Base-by-base conservation (phyloP, 257 asterid species). In the Voacanga thouarsii region DNA sequence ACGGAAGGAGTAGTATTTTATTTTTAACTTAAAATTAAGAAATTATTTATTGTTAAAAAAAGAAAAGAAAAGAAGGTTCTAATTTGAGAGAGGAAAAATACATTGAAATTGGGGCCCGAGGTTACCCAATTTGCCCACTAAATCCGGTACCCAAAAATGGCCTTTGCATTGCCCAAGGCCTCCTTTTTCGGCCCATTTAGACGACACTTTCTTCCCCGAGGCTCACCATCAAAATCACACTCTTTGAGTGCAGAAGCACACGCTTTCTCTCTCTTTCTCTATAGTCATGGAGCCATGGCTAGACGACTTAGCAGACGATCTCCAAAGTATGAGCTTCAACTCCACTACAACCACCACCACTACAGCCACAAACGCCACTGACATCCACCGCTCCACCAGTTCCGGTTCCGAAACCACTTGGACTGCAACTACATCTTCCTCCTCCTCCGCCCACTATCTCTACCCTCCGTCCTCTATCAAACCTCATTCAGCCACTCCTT, bases 301-400 rank as follows among this genome's bases (percentile, higher is more conserved):
- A n/a, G 96, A 88, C 80, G 93, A 91, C 75, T 43, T 92, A 2
- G 80, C 92, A 86, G 96, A 91, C 89, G 98, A 93, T 81, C 93
- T 96, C 75, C 94, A 92, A 51, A 91, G 99, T 90, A 82, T 93
- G 80, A 93, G 98, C 77, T 96, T 92, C 92, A 93, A 89, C 87
- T 93, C 99, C 85, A 82, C 96, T 24, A 87, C 91, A 71, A 87
- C 95, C 60, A 86, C 92, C 79, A 86, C 89, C n/a, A 71, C 77
- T 7, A 65, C 77, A 21, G 18, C 79, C 80, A 82, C 86, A 14
- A 75, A 56, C 86, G 79, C 96, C 80, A 88, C 98, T 19, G 96
- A 87, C 80, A 90, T 90, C 85, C 84, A 87, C 89, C 94, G 97
- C 82, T 92, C 97, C 87, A 87, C 97, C 73, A 90, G 96, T 79